phyloP scores from a whole-genome alignment of 2,329 filamentous ascomycete genomes.

The Epichloe amarillans region DNA sequence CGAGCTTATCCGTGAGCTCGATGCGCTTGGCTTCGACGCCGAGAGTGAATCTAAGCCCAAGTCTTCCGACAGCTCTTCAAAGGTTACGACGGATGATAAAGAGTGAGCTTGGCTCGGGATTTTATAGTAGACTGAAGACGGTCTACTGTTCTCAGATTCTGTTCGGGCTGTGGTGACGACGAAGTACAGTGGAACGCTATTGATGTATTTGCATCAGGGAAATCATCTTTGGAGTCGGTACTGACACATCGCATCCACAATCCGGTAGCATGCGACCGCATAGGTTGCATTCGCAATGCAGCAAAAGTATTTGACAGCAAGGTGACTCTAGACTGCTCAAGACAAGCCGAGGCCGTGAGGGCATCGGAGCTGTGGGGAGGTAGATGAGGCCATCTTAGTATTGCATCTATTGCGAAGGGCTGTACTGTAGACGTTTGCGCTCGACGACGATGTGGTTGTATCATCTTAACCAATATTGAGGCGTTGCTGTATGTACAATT shows the following conservation, averaged over 20 bases:
- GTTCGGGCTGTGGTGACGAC: background rate
- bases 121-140: background rate
- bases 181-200: background rate
- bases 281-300: background rate
- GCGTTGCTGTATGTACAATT: background rate
- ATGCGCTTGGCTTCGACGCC: conserved; percentile 68
- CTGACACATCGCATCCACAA: background rate
- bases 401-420: background rate
- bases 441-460: background rate
- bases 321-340: background rate
- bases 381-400: background rate
- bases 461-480: background rate
- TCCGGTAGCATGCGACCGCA: background rate
- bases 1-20: conserved; percentile 79
- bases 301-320: background rate
- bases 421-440: background rate
- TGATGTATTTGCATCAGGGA: background rate
- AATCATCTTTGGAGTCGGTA: too few species aligned
- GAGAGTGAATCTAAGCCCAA: conserved; percentile 49
- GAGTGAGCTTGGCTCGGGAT: background rate
- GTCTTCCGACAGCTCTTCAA: conserved; percentile 1
- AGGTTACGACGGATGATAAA: background rate
- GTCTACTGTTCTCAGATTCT: background rate
- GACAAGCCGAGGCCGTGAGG: background rate
- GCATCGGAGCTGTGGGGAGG: background rate